Evolutionary conservation across 345 rosid genomes (phyloP).

Genomic region (Heritiera fomes): DNA sequence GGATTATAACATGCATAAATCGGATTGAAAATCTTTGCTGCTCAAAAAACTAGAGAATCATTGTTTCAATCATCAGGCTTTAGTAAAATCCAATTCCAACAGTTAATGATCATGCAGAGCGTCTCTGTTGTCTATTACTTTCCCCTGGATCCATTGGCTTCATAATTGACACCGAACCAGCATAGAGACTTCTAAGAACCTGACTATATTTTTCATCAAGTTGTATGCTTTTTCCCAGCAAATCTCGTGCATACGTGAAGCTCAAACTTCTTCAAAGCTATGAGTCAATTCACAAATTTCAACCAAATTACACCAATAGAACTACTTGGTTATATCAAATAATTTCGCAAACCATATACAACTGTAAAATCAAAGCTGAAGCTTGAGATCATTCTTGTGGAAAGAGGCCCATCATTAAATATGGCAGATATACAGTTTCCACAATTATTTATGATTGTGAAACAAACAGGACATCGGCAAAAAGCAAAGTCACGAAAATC

Average conservation of each 20-base stretch:
- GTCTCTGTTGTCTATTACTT: neutral
- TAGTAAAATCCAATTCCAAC: neutral
- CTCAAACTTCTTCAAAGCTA: neutral
- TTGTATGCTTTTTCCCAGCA: neutral
- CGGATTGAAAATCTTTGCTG: neutral
- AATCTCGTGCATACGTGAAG: neutral
- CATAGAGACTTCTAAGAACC: neutral
- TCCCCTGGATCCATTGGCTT: neutral
- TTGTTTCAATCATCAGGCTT: neutral
- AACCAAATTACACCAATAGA: neutral
- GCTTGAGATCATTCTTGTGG: neutral
- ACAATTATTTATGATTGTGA: neutral
- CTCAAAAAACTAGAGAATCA: neutral
- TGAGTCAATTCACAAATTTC: neutral
- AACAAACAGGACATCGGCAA: neutral
- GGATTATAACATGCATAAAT: no score
- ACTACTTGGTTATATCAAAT: neutral
- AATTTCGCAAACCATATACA: neutral
- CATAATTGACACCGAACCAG: no score
- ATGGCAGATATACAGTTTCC: neutral
- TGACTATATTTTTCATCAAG: no score
- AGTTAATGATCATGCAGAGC: neutral
- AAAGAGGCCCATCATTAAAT: neutral
- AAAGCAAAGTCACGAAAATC: neutral
- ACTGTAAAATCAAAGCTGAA: neutral